Conservation (phyloP, 164 flowering plant species). For the Berberis thunbergii region DNA sequence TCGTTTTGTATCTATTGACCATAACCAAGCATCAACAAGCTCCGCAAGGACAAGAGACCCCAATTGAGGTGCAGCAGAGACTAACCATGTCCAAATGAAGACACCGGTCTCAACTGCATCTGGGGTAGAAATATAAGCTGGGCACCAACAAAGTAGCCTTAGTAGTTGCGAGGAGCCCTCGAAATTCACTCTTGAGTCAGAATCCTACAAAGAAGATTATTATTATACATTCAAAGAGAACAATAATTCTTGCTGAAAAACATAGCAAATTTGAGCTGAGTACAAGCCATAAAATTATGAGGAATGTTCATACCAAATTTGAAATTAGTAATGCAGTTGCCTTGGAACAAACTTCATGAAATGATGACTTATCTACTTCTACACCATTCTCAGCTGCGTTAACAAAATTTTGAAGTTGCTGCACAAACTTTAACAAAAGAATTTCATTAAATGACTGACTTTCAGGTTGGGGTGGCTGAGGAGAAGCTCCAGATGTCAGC, state of each 20-base stretch:
- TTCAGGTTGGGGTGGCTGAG: conserved; percentile 40
- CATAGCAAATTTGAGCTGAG: background rate
- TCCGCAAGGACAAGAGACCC: conserved; percentile 93
- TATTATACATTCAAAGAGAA: conserved; percentile 2
- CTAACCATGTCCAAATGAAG: conserved; percentile 97
- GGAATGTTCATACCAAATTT: conserved; percentile 45
- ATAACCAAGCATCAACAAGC: conserved; percentile 99
- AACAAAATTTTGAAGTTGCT: conserved; percentile 78
- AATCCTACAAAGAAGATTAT: conserved; percentile 33
- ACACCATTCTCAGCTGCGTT: conserved; percentile 80
- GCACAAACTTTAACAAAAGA: conserved; percentile 62
- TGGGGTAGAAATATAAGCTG: conserved; percentile 87
- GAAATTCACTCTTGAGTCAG: conserved; percentile 52
- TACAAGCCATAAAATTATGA: background rate
- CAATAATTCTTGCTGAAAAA: background rate
- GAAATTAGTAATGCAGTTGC: conserved; percentile 92
- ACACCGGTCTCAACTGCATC: conserved; percentile 99
- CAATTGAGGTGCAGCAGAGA: conserved; percentile 92
- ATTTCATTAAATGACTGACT: conserved; percentile 70
- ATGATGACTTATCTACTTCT: conserved; percentile 59
- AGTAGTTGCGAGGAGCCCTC: conserved; percentile 88
- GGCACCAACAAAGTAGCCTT: conserved; percentile 99
- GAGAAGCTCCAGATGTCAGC: conserved; percentile 44
- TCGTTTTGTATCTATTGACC: conserved; percentile 95
- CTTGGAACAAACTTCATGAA: conserved; percentile 85